phyloP scores from a whole-genome alignment of 1,284 basidiomycete genomes.

The Fomitiporia mediterranea region DNA sequence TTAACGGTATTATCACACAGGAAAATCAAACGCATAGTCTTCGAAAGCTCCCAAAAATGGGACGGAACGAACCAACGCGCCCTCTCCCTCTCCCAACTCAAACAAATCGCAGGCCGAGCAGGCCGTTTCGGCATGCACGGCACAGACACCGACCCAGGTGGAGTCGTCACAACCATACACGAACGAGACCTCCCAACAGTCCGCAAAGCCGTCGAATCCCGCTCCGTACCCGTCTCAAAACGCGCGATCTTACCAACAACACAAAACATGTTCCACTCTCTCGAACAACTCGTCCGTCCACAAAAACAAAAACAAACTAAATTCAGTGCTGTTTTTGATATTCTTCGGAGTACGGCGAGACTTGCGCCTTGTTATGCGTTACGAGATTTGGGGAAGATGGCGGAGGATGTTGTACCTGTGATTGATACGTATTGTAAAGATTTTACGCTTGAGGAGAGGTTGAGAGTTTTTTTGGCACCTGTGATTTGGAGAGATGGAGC shows the following conservation, averaged over 20 bases:
- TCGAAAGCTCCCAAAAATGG: slow-evolving; percentile 74
- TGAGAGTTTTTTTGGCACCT: slow-evolving; percentile 26
- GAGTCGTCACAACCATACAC: slow-evolving; percentile 70
- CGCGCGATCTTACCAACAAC: slow-evolving; percentile 30
- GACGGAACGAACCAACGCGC: slow-evolving; percentile 51
- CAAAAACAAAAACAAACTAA: too few relatives aligned
- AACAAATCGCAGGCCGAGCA: slow-evolving; percentile 95
- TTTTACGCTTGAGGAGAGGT: slow-evolving; percentile 28
- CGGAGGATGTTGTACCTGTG: slow-evolving; percentile 19
- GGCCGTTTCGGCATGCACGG: slow-evolving; percentile 82
- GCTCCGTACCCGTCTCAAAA: slow-evolving; percentile 34
- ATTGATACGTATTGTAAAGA: slow-evolving; percentile 27
- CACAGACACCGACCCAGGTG: slow-evolving; percentile 40
- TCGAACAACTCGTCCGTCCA: slow-evolving; percentile 16
- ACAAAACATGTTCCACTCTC: slow-evolving; percentile 9
- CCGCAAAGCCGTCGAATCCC: slow-evolving; percentile 36
- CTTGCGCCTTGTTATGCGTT: slow-evolving; percentile 5
- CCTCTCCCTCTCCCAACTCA: slow-evolving; percentile 79
- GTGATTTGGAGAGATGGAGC: slow-evolving; percentile 28
- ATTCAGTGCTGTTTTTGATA: slow-evolving; percentile 9
- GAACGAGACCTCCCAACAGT: slow-evolving; percentile 65
- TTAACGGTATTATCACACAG: slow-evolving; percentile 36
- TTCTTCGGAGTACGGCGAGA: neutral
- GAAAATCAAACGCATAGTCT: slow-evolving; percentile 90
- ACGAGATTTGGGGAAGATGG: slow-evolving; percentile 15